Percentiles rank a stretch among this genome's conserved stretches.
Evolutionary conservation across 768 basidiomycete species (phyloP).

Genomic region (Kondoa subrosea): DNA sequence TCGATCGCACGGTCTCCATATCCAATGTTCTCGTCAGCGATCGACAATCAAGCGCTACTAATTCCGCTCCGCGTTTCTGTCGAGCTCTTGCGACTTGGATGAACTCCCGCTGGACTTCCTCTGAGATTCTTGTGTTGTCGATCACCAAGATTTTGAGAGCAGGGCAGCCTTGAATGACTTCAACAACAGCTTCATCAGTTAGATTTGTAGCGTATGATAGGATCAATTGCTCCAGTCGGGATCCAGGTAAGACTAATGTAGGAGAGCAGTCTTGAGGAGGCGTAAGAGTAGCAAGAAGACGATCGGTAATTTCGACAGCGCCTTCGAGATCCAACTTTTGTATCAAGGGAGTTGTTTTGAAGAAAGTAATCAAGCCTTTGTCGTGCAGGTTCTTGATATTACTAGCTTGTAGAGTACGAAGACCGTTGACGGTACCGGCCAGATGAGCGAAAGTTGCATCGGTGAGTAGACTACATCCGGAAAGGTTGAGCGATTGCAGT

Average conservation of each 20-base stretch:
- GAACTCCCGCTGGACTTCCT: conserved; percentile 49
- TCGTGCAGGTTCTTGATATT: conserved; percentile 54
- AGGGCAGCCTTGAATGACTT: conserved; percentile 49
- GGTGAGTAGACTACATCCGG: conserved; percentile 52
- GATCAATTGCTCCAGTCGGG: conserved; percentile 47
- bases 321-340: conserved; percentile 73
- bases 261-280: conserved; percentile 29
- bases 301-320: conserved; percentile 54
- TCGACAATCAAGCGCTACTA: not conserved
- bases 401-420: conserved; percentile 64
- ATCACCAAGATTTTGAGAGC: conserved; percentile 53
- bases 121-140: conserved; percentile 59
- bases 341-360: conserved; percentile 53
- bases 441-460: conserved; percentile 59
- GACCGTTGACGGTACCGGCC: conserved; percentile 48
- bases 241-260: not conserved
- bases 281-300: conserved; percentile 50
- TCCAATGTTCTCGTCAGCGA: not conserved
- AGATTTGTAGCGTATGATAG: conserved; percentile 53
- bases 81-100: conserved; percentile 35
- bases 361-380: conserved; percentile 53
- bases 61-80: not conserved
- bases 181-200: conserved; percentile 46
- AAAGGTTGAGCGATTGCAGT: conserved; percentile 57
- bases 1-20: not conserved